These are phyloP conservation scores for Colletotrichum phormii DNA, from an alignment of 2,329 filamentous ascomycete genomes.

Conservation along the genomic window DNA sequence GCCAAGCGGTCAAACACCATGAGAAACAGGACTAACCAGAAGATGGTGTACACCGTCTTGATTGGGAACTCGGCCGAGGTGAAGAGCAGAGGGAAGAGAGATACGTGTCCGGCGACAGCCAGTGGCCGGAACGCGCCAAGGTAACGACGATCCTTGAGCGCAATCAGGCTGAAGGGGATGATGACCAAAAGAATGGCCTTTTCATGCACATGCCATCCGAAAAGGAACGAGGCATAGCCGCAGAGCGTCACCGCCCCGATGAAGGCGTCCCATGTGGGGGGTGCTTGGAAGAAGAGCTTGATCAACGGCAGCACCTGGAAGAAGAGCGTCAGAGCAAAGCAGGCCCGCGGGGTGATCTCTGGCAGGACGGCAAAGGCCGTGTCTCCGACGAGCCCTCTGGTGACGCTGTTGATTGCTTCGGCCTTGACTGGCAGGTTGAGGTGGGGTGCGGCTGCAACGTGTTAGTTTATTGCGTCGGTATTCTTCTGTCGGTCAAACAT, in stretches of 20 bases:
- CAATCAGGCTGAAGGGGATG: slow-evolving; percentile 93
- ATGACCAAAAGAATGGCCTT: slow-evolving; percentile 96
- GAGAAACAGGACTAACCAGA: slow-evolving; percentile 90
- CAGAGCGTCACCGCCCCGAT: slow-evolving; percentile 91
- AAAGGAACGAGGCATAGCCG: slow-evolving; percentile 95
- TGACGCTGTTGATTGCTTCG: slow-evolving; percentile 87
- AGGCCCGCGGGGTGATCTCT: slow-evolving; percentile 82
- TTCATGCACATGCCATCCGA: slow-evolving; percentile 98
- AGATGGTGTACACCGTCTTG: slow-evolving; percentile 91
- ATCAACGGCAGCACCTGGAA: slow-evolving; percentile 85
- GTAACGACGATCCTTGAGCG: slow-evolving; percentile 88
- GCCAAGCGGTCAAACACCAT: slow-evolving; percentile 88
- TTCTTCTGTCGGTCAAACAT: slow-evolving; percentile 47
- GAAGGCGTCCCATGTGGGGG: slow-evolving; percentile 88
- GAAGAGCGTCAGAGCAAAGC: slow-evolving; percentile 84
- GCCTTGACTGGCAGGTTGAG: slow-evolving; percentile 79
- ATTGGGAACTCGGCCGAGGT: slow-evolving; percentile 92
- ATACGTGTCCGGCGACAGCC: slow-evolving; percentile 93
- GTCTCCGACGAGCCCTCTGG: slow-evolving; percentile 91
- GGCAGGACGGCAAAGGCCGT: slow-evolving; percentile 94
- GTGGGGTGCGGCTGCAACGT: slow-evolving; percentile 77
- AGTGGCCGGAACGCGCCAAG: slow-evolving; percentile 92
- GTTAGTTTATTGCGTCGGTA: slow-evolving; percentile 46
- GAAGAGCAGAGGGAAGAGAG: slow-evolving; percentile 93
- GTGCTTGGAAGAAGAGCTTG: slow-evolving; percentile 77